Evolutionary conservation across 1,284 basidiomycete species (phyloP).

Genomic region (Inonotus hispidus): DNA sequence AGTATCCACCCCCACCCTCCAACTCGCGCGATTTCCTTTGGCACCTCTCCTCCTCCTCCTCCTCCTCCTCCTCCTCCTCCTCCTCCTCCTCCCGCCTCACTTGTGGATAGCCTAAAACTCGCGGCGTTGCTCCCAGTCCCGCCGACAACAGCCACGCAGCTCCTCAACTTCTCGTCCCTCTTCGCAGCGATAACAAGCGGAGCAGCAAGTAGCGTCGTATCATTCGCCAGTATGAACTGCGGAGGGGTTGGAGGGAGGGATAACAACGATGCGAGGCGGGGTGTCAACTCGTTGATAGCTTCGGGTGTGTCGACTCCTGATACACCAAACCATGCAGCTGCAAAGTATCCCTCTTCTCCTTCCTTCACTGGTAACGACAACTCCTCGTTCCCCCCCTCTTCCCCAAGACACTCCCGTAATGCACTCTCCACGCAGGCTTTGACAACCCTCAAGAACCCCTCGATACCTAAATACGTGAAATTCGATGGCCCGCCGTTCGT

Average conservation of each 20-base stretch:
- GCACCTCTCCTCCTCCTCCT: no score
- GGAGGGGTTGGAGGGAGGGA: slow-evolving; percentile 44
- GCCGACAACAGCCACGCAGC: slow-evolving; percentile 60
- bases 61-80: no score
- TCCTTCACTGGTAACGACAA: slow-evolving; percentile 28
- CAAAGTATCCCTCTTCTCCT: slow-evolving; percentile 37
- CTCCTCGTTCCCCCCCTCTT: background rate
- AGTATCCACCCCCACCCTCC: slow-evolving; percentile 83
- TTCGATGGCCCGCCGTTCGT: slow-evolving; percentile 64
- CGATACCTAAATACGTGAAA: slow-evolving; percentile 53
- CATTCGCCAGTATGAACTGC: slow-evolving; percentile 60
- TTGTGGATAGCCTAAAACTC: background rate
- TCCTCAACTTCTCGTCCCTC: slow-evolving; percentile 43
- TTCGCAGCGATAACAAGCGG: slow-evolving; percentile 44
- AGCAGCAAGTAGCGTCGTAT: slow-evolving; percentile 69
- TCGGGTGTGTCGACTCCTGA: slow-evolving; percentile 70
- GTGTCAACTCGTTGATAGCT: slow-evolving; percentile 48
- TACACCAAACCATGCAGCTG: slow-evolving; percentile 70
- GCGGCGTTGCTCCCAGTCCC: slow-evolving; percentile 55
- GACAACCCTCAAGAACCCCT: slow-evolving; percentile 45
- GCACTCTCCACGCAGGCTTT: slow-evolving; percentile 46
- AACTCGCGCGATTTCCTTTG: slow-evolving; percentile 55
- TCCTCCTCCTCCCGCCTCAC: slow-evolving; percentile 1
- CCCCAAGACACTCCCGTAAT: slow-evolving; percentile 24
- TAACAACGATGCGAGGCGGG: slow-evolving; percentile 49